Evolutionary conservation across 495 filamentous ascomycete genomes (phyloP).

Genomic region (Aspergillus nanangensis): DNA sequence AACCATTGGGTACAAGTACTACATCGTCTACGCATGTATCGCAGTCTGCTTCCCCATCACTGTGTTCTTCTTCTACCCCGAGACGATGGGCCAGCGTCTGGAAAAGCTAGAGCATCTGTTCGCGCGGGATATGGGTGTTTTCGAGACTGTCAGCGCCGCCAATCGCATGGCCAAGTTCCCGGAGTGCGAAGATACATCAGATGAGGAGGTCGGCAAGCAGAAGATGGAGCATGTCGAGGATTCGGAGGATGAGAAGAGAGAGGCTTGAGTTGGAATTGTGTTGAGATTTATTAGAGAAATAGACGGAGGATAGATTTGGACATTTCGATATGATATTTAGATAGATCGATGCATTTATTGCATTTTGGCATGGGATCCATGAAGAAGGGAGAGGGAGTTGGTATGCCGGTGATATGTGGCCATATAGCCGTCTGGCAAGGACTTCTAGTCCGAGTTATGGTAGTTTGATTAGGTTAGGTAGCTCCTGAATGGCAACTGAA

Average conservation of each 20-base stretch:
- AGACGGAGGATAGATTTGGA: too few relatives aligned
- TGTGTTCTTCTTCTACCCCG: slow-evolving; percentile 63
- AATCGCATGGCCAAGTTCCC: background rate
- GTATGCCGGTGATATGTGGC: too few relatives aligned
- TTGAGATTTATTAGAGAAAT: too few relatives aligned
- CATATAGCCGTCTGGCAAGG: too few relatives aligned
- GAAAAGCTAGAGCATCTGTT: slow-evolving; percentile 10
- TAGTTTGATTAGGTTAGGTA: too few relatives aligned
- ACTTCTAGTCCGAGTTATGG: too few relatives aligned
- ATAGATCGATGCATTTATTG: too few relatives aligned
- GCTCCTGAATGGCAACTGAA: too few relatives aligned
- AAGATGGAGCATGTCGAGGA: background rate
- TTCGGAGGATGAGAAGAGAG: background rate
- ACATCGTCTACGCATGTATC: slow-evolving; percentile 48
- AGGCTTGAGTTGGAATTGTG: too few relatives aligned
- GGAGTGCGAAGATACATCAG: background rate
- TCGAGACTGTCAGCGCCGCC: background rate
- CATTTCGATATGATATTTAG: too few relatives aligned
- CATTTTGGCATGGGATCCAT: too few relatives aligned
- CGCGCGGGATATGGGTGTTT: slow-evolving; percentile 2
- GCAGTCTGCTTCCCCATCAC: slow-evolving; percentile 27
- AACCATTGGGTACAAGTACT: slow-evolving; percentile 50
- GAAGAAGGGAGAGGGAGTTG: too few relatives aligned
- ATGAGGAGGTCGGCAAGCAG: background rate
- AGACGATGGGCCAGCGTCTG: slow-evolving; percentile 32